Conservation (phyloP, 2,329 filamentous ascomycete genomes). For the Diaporthe batatas region DNA sequence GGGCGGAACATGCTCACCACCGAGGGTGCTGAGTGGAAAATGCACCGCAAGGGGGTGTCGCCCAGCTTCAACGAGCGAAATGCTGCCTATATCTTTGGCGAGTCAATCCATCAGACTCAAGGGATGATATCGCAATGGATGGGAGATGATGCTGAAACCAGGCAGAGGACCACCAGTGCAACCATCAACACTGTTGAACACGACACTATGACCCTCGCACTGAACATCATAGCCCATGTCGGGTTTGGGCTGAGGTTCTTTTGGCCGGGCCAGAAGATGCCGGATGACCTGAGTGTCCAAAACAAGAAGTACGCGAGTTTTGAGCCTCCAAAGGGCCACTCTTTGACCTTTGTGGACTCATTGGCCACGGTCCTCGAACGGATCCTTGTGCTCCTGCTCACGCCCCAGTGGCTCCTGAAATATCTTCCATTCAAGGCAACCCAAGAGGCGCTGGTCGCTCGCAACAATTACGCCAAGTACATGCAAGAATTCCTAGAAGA, state of each 20-base stretch:
- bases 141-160: constrained; percentile 36
- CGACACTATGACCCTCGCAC: constrained; percentile 74
- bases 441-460: constrained; percentile 60
- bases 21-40: constrained; percentile 77
- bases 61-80: constrained; percentile 84
- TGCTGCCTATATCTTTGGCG: constrained; percentile 73
- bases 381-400: constrained; percentile 72
- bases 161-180: constrained; percentile 50
- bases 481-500: constrained; percentile 76
- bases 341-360: constrained; percentile 75
- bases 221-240: constrained; percentile 73
- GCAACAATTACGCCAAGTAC: constrained; percentile 75
- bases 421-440: constrained; percentile 41
- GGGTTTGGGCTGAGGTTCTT: constrained; percentile 76
- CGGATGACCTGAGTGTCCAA: constrained; percentile 57
- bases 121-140: constrained; percentile 73
- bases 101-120: constrained; percentile 73
- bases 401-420: constrained; percentile 70
- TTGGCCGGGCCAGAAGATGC: constrained; percentile 72
- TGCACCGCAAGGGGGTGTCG: constrained; percentile 79
- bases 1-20: constrained; percentile 79
- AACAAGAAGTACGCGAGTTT: constrained; percentile 63
- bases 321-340: constrained; percentile 65
- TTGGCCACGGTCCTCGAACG: constrained; percentile 72
- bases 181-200: constrained; percentile 69